Evolutionary conservation across 257 asterid species (phyloP), one percentile per base, ranked within the genome.

Genomic region (Phtheirospermum japonicum): DNA sequence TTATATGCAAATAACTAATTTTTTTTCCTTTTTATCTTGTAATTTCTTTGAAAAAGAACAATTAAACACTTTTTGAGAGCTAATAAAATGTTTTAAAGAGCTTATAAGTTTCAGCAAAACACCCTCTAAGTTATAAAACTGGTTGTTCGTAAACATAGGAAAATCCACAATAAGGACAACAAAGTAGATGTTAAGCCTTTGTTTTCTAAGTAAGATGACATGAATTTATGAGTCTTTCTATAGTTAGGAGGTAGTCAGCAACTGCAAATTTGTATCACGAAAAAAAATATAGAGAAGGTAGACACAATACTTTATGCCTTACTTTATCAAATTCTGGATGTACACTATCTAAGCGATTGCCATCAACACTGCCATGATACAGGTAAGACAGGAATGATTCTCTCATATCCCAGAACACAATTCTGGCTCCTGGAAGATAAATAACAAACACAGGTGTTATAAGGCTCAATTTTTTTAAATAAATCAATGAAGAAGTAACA

Each of bases 361-460:
- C 82, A 66, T 83, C 96, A 23, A 85, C 92, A 52, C 88, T 76
- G 46, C 91, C 94, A 14, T 74, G 84, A 81, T 89, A 93, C 61
- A 89, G 75, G 74, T 73, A 66, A 61, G 74, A 70, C 18, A 93
- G 70, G 69, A 87, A 89, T 58, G 96, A 72, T 67, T 89, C 95
- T 67, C 96, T 87, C 81, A 93, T 68, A 75, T 93, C 99, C 95
- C 90, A 93, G 78, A 89, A 93, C 67, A 93, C 88, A 79, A 93
- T 81, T 72, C 84, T 85, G 64, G 89, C 72, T 16, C 99, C 99
- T 93, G 79, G 50, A 73, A 69, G 57, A 77, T 39, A 40, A 68
- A 58, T 1, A 65, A 68, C 59, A 74, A 63, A 49, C 48, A 54
- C 20, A 37, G 73, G 48, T 26, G 55, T 33, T 77, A 40, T 40